Evolutionary conservation across 257 asterid genomes (phyloP), one percentile per base, ranked within the genome.

Genomic region (Perilla frutescens): DNA sequence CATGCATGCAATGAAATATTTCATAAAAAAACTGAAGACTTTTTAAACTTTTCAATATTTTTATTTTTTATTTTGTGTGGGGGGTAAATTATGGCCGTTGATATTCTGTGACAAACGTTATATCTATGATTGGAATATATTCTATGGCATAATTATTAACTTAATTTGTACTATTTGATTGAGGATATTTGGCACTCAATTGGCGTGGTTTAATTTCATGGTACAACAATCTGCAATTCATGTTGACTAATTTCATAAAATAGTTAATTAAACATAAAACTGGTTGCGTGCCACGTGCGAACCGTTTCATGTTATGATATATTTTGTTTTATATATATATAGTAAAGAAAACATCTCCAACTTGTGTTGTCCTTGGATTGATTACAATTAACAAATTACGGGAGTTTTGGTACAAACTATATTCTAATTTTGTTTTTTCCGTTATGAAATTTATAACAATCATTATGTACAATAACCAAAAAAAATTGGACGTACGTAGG

Each of bases 1-100:
- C 68, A 31, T 72, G 56, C 81, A 80, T 80, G 67, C 64, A 79
- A 6, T 48, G 37, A 4, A 36, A 41, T 48, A 32, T 34, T 66
- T 8, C 4, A 3, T 0, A 1, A 1, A 2, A 3, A 10, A 9
- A 47, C 3, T 12, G n/a, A 3, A 47, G 51, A 11, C 26, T 20
- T 43, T 43, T 43, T 43, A 43, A 43, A 1, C 48, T 1, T 8
- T 7, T 20, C 1, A 20, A 20, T 20, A 20, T 20, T 20, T 20
- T 20, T 20, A 20, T 20, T 47, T 2, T 47, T 9, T 2, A 34
- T 53, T 39, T 7, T 7, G 29, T 1, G 13, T n/a, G 51, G 56
- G 12, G 9, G 5, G 26, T 20, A 20, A 63, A 56, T 48, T 40
- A 40, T 2, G 45, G 40, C 72, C 51, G 1, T 79, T 70, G 76